Evolutionary conservation across 352 stramenopile species (phyloP), one percentile per base, ranked within the genome.

Genomic region (Phytophthora idaei): DNA sequence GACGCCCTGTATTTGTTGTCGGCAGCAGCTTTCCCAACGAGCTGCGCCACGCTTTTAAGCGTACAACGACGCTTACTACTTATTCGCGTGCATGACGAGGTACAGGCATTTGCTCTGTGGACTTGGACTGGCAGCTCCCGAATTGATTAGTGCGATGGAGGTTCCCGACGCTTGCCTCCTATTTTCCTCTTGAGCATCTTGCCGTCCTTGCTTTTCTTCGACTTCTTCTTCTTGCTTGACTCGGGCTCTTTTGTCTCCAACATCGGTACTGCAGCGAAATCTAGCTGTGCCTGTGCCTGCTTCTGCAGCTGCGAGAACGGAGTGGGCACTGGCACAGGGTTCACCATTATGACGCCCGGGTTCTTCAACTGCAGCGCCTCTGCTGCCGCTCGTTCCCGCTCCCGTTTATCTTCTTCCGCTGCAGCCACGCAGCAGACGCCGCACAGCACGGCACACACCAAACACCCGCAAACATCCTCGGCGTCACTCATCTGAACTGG

Each of bases 371-470:
- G 68, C 29, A 80, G 66, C 2, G 73, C 57, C 29, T 70, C 73
- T 1, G 65, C 72, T 21, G 68, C 83, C 2, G 71, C 74, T 34
- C 81, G 80, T 62, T 92, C 86, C 6, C 86, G 83, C 60, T 94
- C 86, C 4, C 83, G 75, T 74, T 94, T 92, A 65, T 90, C 86
- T 70, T 94, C 83, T 63, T 94, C 86, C 0, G 84, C 86, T 14
- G 86, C 86, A 5, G 84, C 86, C 3, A 92, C 86, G 50, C 79
- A 92, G 64, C 86, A 92, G 1, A 94, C 81, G 17, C 83, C 83
- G 14, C 86, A 94, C 34, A 94, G 78, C 36, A 80, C 82, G 0
- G 80, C 74, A 45, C 86, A 94, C n/a, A 73, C 79, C 17, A 94
- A 69, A 42, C 86, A 92, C 1, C 86, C 83, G 71, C 85, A 94